Evolutionary conservation across 2,329 filamentous ascomycete species (phyloP), one percentile per base, ranked within the genome.

Genomic region (Dryadomyces quercivorus): DNA sequence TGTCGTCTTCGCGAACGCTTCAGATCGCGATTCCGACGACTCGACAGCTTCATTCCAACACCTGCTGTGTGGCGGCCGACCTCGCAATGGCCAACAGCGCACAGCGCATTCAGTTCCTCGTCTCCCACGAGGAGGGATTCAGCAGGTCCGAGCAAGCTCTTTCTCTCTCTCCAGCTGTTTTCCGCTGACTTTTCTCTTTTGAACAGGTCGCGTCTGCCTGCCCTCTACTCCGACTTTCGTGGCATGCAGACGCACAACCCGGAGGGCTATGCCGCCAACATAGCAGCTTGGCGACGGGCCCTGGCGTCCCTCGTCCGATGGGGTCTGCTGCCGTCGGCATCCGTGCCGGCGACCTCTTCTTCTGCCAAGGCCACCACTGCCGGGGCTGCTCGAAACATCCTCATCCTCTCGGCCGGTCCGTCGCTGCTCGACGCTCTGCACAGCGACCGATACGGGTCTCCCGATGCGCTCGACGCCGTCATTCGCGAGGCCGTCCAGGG

Each of bases 381-480:
- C 1, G 18, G 45, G 3, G 55, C 61, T 26, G 63, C 71, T 0
- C 68, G 72, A 2, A 75, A 75, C 56, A 69, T 75, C 18, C 68
- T 85, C 13, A 67, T 79, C 34, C 67, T 85, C 31, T 70, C 71
- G 8, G 68, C 80, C 42, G 76, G 80, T 61, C 80, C 86, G 40
- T 74, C 80, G 34, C 76, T 98, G 1, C 71, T 86, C 21, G 77
- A 80, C 22, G 81, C 82, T 40, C 73, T 98, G 53, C 84, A 91
- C 60, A 86, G 77, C 50, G 82, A 82, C 47, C 83, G 92, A 62
- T 91, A 82, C 68, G 93, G 93, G 2, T 79, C 84, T 48, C 93
- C 93, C 1, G 75, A 92, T 10, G 88, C 87, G 3, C 72, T 98
- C 1, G 86, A 86, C 1, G 81, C 84, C 3, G 93, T 91, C 5